These are phyloP conservation scores for Centrapalus pauciflorus DNA, from an alignment of 129 eudicot species.

Conservation along the genomic window DNA sequence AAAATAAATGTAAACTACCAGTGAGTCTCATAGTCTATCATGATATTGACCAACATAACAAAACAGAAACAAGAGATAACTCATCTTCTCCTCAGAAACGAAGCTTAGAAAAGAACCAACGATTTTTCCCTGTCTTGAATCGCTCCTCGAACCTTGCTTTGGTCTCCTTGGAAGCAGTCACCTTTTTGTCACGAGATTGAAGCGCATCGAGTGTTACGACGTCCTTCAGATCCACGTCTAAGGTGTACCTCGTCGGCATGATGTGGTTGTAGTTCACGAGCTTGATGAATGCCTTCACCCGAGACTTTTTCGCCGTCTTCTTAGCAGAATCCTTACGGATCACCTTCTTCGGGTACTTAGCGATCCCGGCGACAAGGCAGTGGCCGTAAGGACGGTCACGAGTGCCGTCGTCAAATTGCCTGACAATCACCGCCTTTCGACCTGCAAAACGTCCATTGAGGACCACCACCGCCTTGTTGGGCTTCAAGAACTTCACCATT, in stretches of 20 bases:
- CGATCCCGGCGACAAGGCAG: slow-evolving; percentile 59
- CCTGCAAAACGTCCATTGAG: slow-evolving; percentile 68
- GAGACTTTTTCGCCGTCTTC: slow-evolving; percentile 43
- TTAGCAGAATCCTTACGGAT: slow-evolving; percentile 69
- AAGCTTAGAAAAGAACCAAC: slow-evolving; percentile 80
- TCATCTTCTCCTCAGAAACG: slow-evolving; percentile 41
- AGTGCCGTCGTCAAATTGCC: slow-evolving; percentile 60
- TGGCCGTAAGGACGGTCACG: slow-evolving; percentile 72
- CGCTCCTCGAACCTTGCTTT: slow-evolving; percentile 60
- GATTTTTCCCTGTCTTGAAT: slow-evolving; percentile 68
- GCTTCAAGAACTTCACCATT: slow-evolving; percentile 70
- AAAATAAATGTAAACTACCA: background rate
- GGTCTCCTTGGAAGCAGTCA: slow-evolving; percentile 57
- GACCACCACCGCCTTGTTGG: slow-evolving; percentile 63
- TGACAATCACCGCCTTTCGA: slow-evolving; percentile 49
- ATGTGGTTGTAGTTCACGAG: slow-evolving; percentile 68
- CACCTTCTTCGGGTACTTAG: slow-evolving; percentile 64
- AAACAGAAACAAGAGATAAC: slow-evolving; percentile 3
- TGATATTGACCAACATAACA: background rate
- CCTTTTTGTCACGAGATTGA: slow-evolving; percentile 59
- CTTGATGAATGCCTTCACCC: slow-evolving; percentile 67
- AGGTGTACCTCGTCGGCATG: slow-evolving; percentile 75
- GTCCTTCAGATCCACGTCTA: slow-evolving; percentile 63
- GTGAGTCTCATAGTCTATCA: background rate
- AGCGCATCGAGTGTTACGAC: slow-evolving; percentile 46